These are phyloP conservation scores for Verticillium isaacii DNA, from an alignment of 2,329 filamentous ascomycete genomes.

Conservation along the genomic window DNA sequence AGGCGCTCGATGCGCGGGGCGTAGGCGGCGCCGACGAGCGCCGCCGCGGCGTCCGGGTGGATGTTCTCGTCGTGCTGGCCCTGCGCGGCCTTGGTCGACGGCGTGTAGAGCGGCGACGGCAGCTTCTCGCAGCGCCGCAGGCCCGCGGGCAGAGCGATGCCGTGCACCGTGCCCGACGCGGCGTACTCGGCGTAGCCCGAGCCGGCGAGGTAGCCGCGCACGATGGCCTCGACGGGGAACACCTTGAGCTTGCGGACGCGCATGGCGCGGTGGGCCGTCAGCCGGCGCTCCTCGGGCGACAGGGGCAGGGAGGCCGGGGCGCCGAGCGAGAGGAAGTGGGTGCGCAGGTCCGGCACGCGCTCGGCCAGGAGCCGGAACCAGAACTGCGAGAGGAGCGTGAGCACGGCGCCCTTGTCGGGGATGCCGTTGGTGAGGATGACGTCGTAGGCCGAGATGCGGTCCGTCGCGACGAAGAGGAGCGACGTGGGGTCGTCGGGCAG, in stretches of 20 bases:
- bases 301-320: constrained; percentile 25
- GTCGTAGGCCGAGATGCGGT: constrained; percentile 94
- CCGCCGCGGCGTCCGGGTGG: constrained; percentile 57
- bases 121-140: constrained; percentile 68
- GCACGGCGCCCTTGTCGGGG: constrained; percentile 47
- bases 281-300: constrained; percentile 38
- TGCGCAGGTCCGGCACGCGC: constrained; percentile 41
- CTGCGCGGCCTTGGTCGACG: constrained; percentile 77
- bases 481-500: constrained; percentile 55
- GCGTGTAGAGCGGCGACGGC: constrained; percentile 63
- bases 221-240: constrained; percentile 76
- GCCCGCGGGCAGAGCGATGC: constrained; percentile 63
- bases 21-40: constrained; percentile 61
- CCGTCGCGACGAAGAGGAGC: constrained; percentile 78
- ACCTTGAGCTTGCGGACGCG: constrained; percentile 68
- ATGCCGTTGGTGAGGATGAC: constrained; percentile 74
- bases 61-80: constrained; percentile 86
- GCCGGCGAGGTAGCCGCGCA: constrained; percentile 87
- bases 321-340: constrained; percentile 45
- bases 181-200: constrained; percentile 77
- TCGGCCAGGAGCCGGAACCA: constrained; percentile 48
- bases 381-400: constrained; percentile 39
- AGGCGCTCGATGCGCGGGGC: constrained; percentile 62
- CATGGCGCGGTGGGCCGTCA: constrained; percentile 67
- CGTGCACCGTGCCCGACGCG: constrained; percentile 72